phyloP scores from a whole-genome alignment of 371 early-diverging fungal genomes.

The Umbelopsis sp. region DNA sequence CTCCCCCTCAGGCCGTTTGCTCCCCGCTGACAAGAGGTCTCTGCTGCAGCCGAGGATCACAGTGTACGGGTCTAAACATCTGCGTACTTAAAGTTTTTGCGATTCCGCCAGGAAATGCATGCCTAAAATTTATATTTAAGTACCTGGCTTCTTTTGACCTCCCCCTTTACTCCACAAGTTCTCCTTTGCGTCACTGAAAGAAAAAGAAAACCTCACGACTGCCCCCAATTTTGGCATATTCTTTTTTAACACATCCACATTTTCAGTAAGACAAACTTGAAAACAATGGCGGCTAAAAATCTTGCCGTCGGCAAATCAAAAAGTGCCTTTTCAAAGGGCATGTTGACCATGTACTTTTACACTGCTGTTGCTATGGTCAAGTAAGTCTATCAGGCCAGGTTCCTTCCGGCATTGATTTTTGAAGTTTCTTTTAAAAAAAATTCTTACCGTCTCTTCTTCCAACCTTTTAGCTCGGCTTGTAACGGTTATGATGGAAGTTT shows the following conservation, averaged over 20 bases:
- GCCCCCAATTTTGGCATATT: not conserved
- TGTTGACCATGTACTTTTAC: slow-evolving; percentile 7
- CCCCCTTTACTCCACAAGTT: too few species aligned
- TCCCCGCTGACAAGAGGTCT: not conserved
- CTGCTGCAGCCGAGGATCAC: not conserved
- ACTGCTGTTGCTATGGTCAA: slow-evolving; percentile 14
- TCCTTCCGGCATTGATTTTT: not conserved
- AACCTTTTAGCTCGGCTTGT: not conserved
- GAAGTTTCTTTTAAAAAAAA: too few species aligned
- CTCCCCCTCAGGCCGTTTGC: too few species aligned
- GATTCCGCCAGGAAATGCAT: not conserved
- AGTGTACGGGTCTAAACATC: not conserved
- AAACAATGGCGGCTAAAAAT: slow-evolving; percentile 8
- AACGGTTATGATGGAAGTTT: slow-evolving; percentile 19
- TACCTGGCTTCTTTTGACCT: too few species aligned
- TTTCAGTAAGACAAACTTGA: not conserved
- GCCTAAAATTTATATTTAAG: not conserved
- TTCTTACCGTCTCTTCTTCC: too few species aligned
- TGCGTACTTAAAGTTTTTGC: not conserved
- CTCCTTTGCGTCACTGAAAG: too few species aligned
- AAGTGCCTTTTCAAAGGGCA: not conserved
- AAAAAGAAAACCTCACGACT: too few species aligned
- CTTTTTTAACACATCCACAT: not conserved
- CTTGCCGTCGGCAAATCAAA: slow-evolving; percentile 2
- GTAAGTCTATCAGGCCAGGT: not conserved